Evolutionary conservation across 805 yeast genomes (phyloP).

Genomic region (Wickerhamiella cacticola): DNA sequence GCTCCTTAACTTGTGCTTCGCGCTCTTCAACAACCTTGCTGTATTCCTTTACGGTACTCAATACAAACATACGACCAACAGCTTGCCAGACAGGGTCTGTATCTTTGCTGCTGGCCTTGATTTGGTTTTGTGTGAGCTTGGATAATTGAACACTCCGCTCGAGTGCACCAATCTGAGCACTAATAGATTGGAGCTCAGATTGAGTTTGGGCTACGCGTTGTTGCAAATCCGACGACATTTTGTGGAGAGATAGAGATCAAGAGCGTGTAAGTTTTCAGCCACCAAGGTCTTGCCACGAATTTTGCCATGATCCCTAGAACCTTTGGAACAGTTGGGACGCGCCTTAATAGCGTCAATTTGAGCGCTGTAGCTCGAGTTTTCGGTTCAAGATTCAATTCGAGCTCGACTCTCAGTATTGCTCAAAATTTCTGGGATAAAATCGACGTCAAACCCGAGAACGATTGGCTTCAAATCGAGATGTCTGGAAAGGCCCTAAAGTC

Average conservation of each 20-base stretch:
- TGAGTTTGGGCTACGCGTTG: slow-evolving; percentile 47
- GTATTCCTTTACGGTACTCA: slow-evolving; percentile 37
- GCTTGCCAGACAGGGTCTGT: slow-evolving; percentile 65
- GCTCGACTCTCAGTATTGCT: not conserved
- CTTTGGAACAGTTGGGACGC: not conserved
- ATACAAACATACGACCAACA: slow-evolving; percentile 54
- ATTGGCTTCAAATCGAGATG: slow-evolving; percentile 12
- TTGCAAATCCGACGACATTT: slow-evolving; percentile 41
- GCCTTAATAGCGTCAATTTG: not conserved
- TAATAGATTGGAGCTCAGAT: slow-evolving; percentile 46
- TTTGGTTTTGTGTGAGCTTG: slow-evolving; percentile 44
- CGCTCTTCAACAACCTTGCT: slow-evolving; percentile 39
- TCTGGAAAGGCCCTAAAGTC: slow-evolving; percentile 49
- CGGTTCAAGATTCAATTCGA: not conserved
- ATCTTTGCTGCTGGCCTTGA: slow-evolving; percentile 34
- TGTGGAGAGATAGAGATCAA: not conserved
- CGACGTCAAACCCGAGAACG: slow-evolving; percentile 27
- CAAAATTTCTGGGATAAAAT: slow-evolving; percentile 76
- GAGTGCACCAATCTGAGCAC: slow-evolving; percentile 39
- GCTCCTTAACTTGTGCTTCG: slow-evolving; percentile 43
- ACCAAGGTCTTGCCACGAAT: not conserved
- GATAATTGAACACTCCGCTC: slow-evolving; percentile 42
- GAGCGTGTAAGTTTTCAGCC: not conserved
- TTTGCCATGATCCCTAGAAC: not conserved
- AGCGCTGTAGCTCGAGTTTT: not conserved